Base-by-base conservation (phyloP, 2,329 filamentous ascomycete genomes). In the Epicoccum sorghinum region DNA sequence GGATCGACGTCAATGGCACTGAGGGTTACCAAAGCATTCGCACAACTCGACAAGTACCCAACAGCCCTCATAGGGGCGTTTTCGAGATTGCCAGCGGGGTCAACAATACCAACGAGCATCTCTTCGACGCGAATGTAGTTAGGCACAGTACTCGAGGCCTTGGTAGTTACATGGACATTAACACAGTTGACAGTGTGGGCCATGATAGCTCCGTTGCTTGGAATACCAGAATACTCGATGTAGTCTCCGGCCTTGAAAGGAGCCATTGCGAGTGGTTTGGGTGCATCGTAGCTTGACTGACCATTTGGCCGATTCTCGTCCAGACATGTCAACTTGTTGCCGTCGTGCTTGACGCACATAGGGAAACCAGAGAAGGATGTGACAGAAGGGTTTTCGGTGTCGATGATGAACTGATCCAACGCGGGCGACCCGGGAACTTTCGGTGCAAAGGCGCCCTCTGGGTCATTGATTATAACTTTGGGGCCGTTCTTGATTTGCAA, bases 351-450 rank as follows among this genome's bases (percentile, higher is more conserved):
- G 14, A 82, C 77, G 51, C 80, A 83, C 80, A 82, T 82, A 2
- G 80, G 80, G 45, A 82, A 82, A 0, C 80, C 80, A 10, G 77
- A 78, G 64, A 80, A 82, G 1, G 79, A 76, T 2, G 73, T 75
- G 47, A 82, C 73, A 44, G 75, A 78, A 0, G 80, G 80, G 53
- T 76, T 82, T 52, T 77, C 69, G 48, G 80, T 79, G 57, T 82
- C 80, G 1, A 78, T 78, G 0, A 78, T 78, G 67, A 80, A 81
- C 52, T 77, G 75, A 3, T 18, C 18, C 1, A 18, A 18, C 0
- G 78, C 78, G 7, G 55, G 37, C 4, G 50, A 22, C n/a, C n/a
- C n/a, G 6, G 59, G 45, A 8, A 57, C 43, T 14, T 57, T 46
- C 4, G 73, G 70, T n/a, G 50, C 62, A 7, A 78, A 82, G 4